phyloP scores from a whole-genome alignment of 139 green algal genomes.

The Chlorella sp. region DNA sequence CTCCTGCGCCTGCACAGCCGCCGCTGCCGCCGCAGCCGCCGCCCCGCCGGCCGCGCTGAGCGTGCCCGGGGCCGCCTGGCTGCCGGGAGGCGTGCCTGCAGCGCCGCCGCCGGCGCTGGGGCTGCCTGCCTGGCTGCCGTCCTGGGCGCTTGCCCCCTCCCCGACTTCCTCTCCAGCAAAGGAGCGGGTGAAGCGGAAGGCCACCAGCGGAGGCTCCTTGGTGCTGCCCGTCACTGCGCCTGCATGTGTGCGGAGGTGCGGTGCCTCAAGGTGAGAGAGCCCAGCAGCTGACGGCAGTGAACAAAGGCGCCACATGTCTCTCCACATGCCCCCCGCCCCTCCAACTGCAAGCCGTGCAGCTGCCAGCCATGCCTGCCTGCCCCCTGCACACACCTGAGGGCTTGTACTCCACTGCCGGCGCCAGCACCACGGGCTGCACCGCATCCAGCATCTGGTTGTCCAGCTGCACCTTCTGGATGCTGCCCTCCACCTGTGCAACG shows the following conservation, averaged over 20 bases:
- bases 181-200: slow-evolving; percentile 53
- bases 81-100: background rate
- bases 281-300: no score
- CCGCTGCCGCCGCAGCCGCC: background rate
- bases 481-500: slow-evolving; percentile 43
- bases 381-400: background rate
- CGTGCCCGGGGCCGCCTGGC: background rate
- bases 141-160: background rate
- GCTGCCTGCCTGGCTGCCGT: no score
- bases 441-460: slow-evolving; percentile 92
- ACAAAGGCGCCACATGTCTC: no score
- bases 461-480: slow-evolving; percentile 77
- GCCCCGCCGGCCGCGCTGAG: background rate
- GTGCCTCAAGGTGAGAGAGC: no score
- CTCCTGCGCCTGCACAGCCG: slow-evolving; percentile 11
- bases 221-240: background rate
- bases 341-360: no score
- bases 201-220: slow-evolving; percentile 51
- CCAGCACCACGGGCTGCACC: slow-evolving; percentile 82
- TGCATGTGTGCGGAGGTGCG: no score
- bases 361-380: no score
- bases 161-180: background rate
- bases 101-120: background rate
- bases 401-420: slow-evolving; percentile 52
- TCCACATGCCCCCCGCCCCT: no score